Evolutionary conservation across 169 alveolate genomes (phyloP), one percentile per base, ranked within the genome.

Genomic region (Babesia microti): DNA sequence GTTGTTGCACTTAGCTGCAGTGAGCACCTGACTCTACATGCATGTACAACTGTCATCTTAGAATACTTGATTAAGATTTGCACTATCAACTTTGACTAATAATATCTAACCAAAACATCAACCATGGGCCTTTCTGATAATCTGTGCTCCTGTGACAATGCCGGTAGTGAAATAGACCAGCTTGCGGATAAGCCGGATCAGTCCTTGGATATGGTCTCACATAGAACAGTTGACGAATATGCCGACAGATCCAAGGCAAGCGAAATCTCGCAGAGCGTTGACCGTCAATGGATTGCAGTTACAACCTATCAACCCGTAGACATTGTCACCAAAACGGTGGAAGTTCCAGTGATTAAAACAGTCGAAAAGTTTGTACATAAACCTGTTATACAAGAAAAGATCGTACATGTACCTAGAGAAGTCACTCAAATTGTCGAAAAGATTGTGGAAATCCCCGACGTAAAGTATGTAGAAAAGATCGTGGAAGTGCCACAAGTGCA

Each of bases 221-320:
- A 59, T 37, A 61, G 76, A 57, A 36, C 61, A 7, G 54, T 66
- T 34, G 50, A 42, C 29, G 53, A 71, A n/a, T 79, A 59, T 17
- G 78, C 79, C 48, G 79, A 76, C 49, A 29, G 75, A 33, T 63
- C 75, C 48, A 27, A 68, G 28, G 75, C 75, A 0, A 67, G 53
- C 30, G 75, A 63, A 41, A 57, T 63, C 21, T 43, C 60, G 23
- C 59, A 57, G n/a, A 53, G 41, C 32, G 68, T 63, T 18, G 75
- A 63, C 34, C 51, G 75, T 47, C 75, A 63, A 54, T 63, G 75
- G 75, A 88, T 83, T 24, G 87, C 89, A 6, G 86, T 83, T 19
- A 83, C 91, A 15, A 84, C 91, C 33, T 83, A 83, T 61, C 86
- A 81, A 42, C 91, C 91, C 12, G 88, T 83, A n/a, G 91, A 83